Conservation (phyloP, 2,329 filamentous ascomycete species). For the Aspergillus uvarum region DNA sequence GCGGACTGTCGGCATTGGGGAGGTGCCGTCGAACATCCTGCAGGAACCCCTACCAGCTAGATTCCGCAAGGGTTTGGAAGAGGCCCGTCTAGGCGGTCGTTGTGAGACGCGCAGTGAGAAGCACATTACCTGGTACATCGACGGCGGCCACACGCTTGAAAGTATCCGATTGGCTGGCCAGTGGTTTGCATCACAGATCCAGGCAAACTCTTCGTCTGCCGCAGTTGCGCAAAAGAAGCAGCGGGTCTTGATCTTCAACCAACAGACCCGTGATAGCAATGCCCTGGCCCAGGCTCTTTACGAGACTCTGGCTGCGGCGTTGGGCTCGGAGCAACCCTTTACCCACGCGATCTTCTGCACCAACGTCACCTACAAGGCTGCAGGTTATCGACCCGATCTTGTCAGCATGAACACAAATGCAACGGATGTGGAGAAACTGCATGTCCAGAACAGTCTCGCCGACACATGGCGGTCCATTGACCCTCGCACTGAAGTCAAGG, state of each 20-base stretch:
- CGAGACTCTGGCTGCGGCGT: constrained; percentile 50
- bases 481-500: constrained; percentile 53
- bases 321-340: constrained; percentile 55
- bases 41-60: constrained; percentile 54
- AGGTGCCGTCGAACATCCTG: constrained; percentile 39
- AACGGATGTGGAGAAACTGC: constrained; percentile 57
- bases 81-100: constrained; percentile 70
- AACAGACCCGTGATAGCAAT: constrained; percentile 77
- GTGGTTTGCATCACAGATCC: constrained; percentile 68
- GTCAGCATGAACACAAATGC: constrained; percentile 62
- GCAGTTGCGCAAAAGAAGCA: constrained; percentile 35
- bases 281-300: constrained; percentile 65
- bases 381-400: constrained; percentile 63
- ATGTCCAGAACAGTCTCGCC: constrained; percentile 68
- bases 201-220: constrained; percentile 35
- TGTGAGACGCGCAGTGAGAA: constrained; percentile 67
- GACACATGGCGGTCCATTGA: constrained; percentile 59
- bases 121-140: constrained; percentile 72
- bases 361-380: constrained; percentile 65
- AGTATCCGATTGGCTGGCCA: constrained; percentile 72
- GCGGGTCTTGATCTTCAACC: constrained; percentile 82
- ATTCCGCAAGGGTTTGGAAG: constrained; percentile 65
- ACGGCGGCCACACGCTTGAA: constrained; percentile 85
- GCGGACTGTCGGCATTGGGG: constrained; percentile 32
- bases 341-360: constrained; percentile 76